Evolutionary conservation across 441 rosid genomes (phyloP), one percentile per base, ranked within the genome.

Genomic region (Populus hybrid): DNA sequence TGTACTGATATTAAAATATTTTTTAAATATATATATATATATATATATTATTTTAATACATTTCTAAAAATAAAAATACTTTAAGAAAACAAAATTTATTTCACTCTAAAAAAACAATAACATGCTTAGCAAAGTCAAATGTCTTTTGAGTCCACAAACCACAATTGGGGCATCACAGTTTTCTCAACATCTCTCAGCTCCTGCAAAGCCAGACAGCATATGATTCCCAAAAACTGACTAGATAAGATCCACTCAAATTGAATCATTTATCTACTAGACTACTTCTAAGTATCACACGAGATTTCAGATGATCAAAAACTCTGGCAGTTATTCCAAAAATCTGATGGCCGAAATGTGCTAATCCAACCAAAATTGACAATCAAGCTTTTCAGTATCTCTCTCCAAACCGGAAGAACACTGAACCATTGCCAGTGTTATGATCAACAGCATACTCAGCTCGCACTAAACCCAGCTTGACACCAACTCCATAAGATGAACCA

Each of bases 401-500:
- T 50, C 99, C 98, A 71, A 94, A 94, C 26, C 98, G 87, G 87
- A 95, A 93, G 84, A 95, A 94, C 10, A 94, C 71, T n/a, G 97
- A 93, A 2, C 98, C 97, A 1, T 90, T 85, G 74, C 98, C 93
- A 0, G 88, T 92, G 82, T 95, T 94, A 78, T 95, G 97, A 86
- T 94, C 98, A 61, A 95, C 94, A 20, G 97, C 97, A 79, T 95
- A 95, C 84, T 95, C 98, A 9, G 97, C 98, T 30, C 99, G 84
- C 12, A 95, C 97, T 75, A 92, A 84, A 68, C 99, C 99, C 21
- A 94, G 85, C 87, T 95, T 92, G 73, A 87, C 90, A 11, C 98
- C 97, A 67, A 82, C 88, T 69, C 99, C 99, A 71, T 95, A 94
- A 0, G 99, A 95, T 10, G 99, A 95, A 78, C 99, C 99, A 1